Base-by-base conservation (phyloP, 495 filamentous ascomycete genomes). In the Bombardia bombarda region DNA sequence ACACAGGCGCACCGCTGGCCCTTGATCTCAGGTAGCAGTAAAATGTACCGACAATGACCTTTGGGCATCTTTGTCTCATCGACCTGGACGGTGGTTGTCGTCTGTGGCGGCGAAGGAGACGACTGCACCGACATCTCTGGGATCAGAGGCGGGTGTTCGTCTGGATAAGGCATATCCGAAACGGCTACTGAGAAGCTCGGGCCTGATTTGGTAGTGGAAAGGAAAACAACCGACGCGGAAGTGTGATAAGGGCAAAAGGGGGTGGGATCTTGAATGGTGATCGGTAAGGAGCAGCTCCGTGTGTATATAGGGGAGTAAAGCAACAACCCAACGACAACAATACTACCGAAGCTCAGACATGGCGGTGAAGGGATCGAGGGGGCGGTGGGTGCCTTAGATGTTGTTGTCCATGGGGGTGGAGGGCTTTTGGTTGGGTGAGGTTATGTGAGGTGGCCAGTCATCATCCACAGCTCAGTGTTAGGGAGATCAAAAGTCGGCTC, bases 1-100 rank as follows among this genome's bases (percentile, higher is more conserved):
- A 72, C 73, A 37, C 74, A 78, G 17, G 69, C 74, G 45, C 74
- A 78, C 4, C 74, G 66, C 48, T 69, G 62, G 21, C 74, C 74
- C 46, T 68, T 73, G 51, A 74, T 67, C 42, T 74, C 70, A 23
- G 74, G 69, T 38, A 69, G 62, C 10, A 75, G 57, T 12, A 78
- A 46, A 47, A 78, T 76, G 46, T 74, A 78, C 39, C 74, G 67
- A 40, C 74, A 78, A 35, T 75, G 66, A 14, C 74, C 74, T 43
- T 65, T 67, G 18, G 74, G 74, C 38, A 76, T 67, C 25, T 46
- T 56, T 17, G 61, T 42, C 24, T 73, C 67, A 43, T 71, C 69
- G 9, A 47, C 21, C 25, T 48, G 51, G 20, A 37, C 38, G 32
- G 45, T 52, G 28, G 47, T 35, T 34, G 57, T 33, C 44, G 40